Evolutionary conservation across 345 rosid genomes (phyloP).

Genomic region (Acer saccharum): DNA sequence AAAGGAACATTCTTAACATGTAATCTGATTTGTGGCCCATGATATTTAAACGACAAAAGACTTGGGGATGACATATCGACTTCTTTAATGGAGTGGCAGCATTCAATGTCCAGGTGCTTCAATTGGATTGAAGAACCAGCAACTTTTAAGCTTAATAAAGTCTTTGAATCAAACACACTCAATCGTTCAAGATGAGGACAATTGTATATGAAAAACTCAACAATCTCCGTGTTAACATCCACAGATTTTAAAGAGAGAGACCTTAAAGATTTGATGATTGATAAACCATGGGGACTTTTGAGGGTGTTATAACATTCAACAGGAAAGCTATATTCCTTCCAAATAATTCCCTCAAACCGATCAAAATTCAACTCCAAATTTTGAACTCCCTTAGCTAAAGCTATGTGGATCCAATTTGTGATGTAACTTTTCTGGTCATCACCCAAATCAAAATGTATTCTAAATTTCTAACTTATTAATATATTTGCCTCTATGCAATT

Average conservation of each 20-base stretch:
- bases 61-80: not conserved
- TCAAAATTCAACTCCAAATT: not conserved
- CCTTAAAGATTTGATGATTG: not conserved
- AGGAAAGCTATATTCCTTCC: not conserved
- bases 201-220: constrained; percentile 4
- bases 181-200: constrained; percentile 3
- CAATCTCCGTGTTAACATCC: not conserved
- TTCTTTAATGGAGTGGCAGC: not conserved
- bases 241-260: not conserved
- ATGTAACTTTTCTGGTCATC: not conserved
- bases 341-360: not conserved
- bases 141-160: not conserved
- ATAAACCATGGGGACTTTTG: not conserved
- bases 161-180: not conserved
- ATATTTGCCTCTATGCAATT: not conserved
- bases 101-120: not conserved
- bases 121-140: not conserved
- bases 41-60: not conserved
- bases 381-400: not conserved
- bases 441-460: not conserved
- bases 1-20: not conserved
- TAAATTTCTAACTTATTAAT: not conserved
- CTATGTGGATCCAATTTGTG: not conserved
- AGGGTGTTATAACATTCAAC: not conserved
- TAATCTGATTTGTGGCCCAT: not conserved